A percentile compares a stretch with the other conserved stretches of the same genome.
Evolutionary conservation across 768 basidiomycete species (phyloP).

Genomic region (Lactarius deliciosus): DNA sequence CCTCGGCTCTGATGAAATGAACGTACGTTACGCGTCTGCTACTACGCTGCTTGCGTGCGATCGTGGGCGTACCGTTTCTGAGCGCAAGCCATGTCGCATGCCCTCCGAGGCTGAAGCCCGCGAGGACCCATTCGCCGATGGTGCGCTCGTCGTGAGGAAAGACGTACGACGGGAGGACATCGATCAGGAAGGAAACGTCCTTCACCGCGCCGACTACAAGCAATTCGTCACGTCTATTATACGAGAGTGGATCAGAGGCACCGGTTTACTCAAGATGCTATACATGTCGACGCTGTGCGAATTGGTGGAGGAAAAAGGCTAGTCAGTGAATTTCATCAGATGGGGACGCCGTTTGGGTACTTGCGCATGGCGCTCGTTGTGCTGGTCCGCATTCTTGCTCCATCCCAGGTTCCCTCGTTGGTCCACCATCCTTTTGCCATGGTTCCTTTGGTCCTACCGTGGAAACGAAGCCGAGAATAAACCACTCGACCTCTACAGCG

Average conservation of each 20-base stretch:
- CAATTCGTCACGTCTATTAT: neutral
- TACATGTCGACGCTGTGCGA: slow-evolving; percentile 48
- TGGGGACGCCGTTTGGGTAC: slow-evolving; percentile 16
- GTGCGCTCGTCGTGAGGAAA: slow-evolving; percentile 64
- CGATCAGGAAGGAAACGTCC: slow-evolving; percentile 80
- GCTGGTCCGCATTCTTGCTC: slow-evolving; percentile 35
- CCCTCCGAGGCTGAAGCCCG: slow-evolving; percentile 81
- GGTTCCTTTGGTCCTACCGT: slow-evolving; percentile 53
- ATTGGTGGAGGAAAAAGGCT: slow-evolving; percentile 18
- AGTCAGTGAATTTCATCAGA: slow-evolving; percentile 11
- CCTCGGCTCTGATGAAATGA: slow-evolving; percentile 40
- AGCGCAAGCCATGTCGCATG: slow-evolving; percentile 80
- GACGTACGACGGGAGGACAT: slow-evolving; percentile 71
- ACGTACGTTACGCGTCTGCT: neutral
- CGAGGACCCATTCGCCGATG: slow-evolving; percentile 67
- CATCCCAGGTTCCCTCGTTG: slow-evolving; percentile 41
- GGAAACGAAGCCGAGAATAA: neutral
- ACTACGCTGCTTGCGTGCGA: neutral
- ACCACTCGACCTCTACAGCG: neutral
- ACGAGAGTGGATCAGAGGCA: neutral
- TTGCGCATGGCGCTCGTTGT: slow-evolving; percentile 48
- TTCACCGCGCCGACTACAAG: slow-evolving; percentile 58
- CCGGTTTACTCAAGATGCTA: slow-evolving; percentile 42
- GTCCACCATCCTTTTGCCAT: slow-evolving; percentile 45
- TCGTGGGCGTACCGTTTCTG: slow-evolving; percentile 41